phyloP scores from a whole-genome alignment of 116 monocot genomes.

The Cymodocea nodosa region DNA sequence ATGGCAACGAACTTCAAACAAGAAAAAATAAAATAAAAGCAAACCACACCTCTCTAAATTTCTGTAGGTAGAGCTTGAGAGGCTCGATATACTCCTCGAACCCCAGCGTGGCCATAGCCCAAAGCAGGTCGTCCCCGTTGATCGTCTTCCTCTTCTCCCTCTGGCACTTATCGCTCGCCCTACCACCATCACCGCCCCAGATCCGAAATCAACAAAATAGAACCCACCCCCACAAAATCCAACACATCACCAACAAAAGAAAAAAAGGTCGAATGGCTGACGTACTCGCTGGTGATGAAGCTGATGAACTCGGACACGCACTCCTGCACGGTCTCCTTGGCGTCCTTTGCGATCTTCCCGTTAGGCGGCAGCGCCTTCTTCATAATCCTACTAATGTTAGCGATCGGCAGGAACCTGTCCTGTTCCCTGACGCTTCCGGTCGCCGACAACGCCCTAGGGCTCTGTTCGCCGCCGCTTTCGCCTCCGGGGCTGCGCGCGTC shows the following conservation, averaged over 20 bases:
- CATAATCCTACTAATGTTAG: constrained; percentile 67
- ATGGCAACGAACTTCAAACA: neutral
- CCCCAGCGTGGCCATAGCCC: constrained; percentile 64
- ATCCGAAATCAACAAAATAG: neutral
- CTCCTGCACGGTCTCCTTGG: constrained; percentile 56
- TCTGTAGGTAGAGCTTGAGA: constrained; percentile 45
- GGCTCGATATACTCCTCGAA: constrained; percentile 75
- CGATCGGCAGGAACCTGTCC: constrained; percentile 53
- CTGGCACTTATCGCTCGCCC: constrained; percentile 74
- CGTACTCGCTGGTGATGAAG: constrained; percentile 40
- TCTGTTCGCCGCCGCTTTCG: constrained; percentile 31
- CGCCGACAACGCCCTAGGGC: constrained; percentile 14
- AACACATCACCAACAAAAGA: neutral
- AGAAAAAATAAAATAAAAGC: neutral
- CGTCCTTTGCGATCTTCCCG: constrained; percentile 54
- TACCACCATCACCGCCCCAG: constrained; percentile 4
- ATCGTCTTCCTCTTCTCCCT: constrained; percentile 70
- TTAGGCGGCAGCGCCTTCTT: constrained; percentile 66
- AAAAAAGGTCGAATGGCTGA: neutral
- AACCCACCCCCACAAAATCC: neutral
- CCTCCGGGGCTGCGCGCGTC: constrained; percentile 22
- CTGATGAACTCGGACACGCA: constrained; percentile 62
- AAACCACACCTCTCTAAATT: constrained; percentile 42
- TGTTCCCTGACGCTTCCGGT: constrained; percentile 32
- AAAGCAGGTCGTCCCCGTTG: constrained; percentile 61